These are phyloP conservation scores for Pyricularia sp. DNA, from an alignment of 2,329 filamentous ascomycete species.

Conservation along the genomic window DNA sequence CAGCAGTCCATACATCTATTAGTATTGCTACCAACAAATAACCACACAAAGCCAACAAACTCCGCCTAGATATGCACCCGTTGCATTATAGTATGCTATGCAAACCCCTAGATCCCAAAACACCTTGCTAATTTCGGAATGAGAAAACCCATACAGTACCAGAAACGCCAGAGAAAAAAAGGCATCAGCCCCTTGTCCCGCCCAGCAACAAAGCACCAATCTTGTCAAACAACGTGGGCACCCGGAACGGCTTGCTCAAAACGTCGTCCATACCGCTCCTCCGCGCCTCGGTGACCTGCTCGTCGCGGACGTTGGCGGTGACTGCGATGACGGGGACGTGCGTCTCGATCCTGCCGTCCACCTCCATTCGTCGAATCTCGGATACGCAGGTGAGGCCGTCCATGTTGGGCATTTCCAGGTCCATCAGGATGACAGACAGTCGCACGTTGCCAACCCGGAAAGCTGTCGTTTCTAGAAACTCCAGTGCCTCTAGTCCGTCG, in stretches of 20 bases:
- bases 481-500: conserved; percentile 50
- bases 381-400: conserved; percentile 32
- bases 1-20: too few relatives aligned
- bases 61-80: too few relatives aligned
- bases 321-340: conserved; percentile 36
- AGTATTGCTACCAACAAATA: too few relatives aligned
- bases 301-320: conserved; percentile 33
- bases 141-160: neutral
- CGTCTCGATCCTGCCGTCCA: conserved; percentile 17
- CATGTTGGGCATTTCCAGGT: conserved; percentile 41
- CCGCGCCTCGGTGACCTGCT: conserved; percentile 27
- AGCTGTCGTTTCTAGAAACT: conserved; percentile 23
- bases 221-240: conserved; percentile 28
- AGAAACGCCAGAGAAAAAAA: neutral
- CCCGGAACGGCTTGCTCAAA: conserved; percentile 48
- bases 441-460: conserved; percentile 13
- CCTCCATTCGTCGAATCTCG: conserved; percentile 28
- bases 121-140: neutral
- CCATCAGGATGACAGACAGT: conserved; percentile 33
- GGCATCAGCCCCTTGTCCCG: neutral
- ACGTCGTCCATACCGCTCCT: conserved; percentile 38
- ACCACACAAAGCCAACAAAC: too few relatives aligned
- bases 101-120: neutral
- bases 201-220: neutral
- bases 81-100: neutral